phyloP scores from a whole-genome alignment of 2,329 filamentous ascomycete species.

The Diaporthe eres region DNA sequence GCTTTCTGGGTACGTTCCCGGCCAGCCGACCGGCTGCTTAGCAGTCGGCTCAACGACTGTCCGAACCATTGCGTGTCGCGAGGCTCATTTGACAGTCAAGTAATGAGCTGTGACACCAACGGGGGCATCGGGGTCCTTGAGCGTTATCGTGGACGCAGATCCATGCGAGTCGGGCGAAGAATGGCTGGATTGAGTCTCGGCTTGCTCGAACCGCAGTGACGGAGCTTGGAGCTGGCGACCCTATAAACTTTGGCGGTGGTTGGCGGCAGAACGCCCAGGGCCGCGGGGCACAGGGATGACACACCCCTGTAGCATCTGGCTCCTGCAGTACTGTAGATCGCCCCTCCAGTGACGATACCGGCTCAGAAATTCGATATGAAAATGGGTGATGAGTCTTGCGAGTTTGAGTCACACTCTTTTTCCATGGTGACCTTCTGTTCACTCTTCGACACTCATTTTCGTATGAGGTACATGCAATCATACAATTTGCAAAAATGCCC shows the following conservation, averaged over 20 bases:
- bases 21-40: constrained; percentile 43
- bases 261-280: constrained; percentile 46
- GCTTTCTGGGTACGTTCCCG: constrained; percentile 30
- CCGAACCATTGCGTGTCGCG: constrained; percentile 27
- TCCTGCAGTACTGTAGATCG: constrained; percentile 21
- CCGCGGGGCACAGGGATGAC: constrained; percentile 29
- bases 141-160: neutral
- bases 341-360: constrained; percentile 39
- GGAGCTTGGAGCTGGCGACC: neutral
- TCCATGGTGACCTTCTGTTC: neutral
- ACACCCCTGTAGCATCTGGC: constrained; percentile 27
- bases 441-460: neutral
- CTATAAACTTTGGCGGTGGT: constrained; percentile 48
- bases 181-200: neutral
- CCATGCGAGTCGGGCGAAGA: neutral
- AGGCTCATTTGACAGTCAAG: neutral
- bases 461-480: neutral
- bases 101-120: neutral
- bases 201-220: neutral
- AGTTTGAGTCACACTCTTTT: constrained; percentile 21
- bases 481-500: constrained; percentile 68
- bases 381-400: constrained; percentile 23
- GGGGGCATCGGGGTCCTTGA: neutral
- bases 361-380: constrained; percentile 35
- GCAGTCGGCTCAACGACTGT: constrained; percentile 29